These are phyloP conservation scores for Aureobasidium zeae DNA, from an alignment of 2,329 filamentous ascomycete species.

Conservation along the genomic window DNA sequence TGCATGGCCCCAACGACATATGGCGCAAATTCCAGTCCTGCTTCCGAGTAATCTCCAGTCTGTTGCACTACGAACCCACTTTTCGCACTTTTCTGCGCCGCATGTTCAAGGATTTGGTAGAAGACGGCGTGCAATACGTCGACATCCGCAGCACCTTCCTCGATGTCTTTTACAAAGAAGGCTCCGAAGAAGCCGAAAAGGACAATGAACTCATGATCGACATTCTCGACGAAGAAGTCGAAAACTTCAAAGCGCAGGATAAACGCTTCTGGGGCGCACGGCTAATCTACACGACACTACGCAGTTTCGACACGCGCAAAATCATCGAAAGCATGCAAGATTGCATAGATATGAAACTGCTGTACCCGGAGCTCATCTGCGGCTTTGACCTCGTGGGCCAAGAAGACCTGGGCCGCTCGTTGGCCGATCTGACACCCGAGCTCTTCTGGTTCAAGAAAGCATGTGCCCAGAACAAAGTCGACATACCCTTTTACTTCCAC, in stretches of 20 bases:
- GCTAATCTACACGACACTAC: slow-evolving; percentile 74
- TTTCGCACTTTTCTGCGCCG: slow-evolving; percentile 65
- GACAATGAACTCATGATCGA: slow-evolving; percentile 62
- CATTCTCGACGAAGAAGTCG: slow-evolving; percentile 67
- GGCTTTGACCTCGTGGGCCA: slow-evolving; percentile 88
- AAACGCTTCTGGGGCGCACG: slow-evolving; percentile 73
- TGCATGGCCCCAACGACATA: slow-evolving; percentile 72
- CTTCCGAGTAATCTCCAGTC: slow-evolving; percentile 62
- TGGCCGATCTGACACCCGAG: slow-evolving; percentile 69
- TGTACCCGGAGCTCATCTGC: slow-evolving; percentile 68
- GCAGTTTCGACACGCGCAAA: slow-evolving; percentile 52
- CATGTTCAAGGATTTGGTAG: slow-evolving; percentile 61
- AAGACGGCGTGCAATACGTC: slow-evolving; percentile 76
- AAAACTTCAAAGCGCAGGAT: slow-evolving; percentile 59
- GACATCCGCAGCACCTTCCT: slow-evolving; percentile 72
- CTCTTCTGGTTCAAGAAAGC: slow-evolving; percentile 90
- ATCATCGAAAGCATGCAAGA: slow-evolving; percentile 77
- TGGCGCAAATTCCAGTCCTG: slow-evolving; percentile 78
- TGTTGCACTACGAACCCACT: slow-evolving; percentile 86
- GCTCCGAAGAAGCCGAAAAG: slow-evolving; percentile 54
- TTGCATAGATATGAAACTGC: slow-evolving; percentile 72
- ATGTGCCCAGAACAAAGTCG: slow-evolving; percentile 65
- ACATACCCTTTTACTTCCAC: slow-evolving; percentile 93
- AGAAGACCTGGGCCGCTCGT: slow-evolving; percentile 68
- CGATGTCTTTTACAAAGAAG: slow-evolving; percentile 58